Conservation (phyloP, 177 flowering plant genomes). For the Tripterygium wilfordii region DNA sequence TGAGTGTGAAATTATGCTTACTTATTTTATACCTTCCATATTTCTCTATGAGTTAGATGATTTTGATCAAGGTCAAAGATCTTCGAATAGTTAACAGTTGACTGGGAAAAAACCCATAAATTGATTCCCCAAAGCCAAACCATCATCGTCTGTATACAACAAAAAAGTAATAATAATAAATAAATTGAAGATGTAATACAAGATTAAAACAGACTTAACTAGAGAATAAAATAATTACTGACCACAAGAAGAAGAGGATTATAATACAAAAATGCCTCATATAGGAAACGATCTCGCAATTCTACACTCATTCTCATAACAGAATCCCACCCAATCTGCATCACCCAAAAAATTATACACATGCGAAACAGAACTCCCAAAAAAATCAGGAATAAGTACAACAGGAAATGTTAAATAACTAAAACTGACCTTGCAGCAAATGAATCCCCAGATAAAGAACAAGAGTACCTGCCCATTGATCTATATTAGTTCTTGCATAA, state of each 20-base stretch:
- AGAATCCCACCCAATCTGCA: slow-evolving; percentile 92
- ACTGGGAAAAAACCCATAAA: slow-evolving; percentile 83
- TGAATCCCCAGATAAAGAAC: slow-evolving; percentile 76
- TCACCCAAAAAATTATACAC: slow-evolving; percentile 2
- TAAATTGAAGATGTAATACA: neutral
- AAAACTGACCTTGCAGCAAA: slow-evolving; percentile 81
- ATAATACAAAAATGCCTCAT: slow-evolving; percentile 92
- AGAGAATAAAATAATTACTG: slow-evolving; percentile 14
- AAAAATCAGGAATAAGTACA: neutral
- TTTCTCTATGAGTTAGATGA: slow-evolving; percentile 87
- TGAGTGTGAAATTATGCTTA: too few species aligned
- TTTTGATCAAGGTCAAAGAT: slow-evolving; percentile 85
- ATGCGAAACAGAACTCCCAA: neutral
- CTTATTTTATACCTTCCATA: slow-evolving; percentile 99
- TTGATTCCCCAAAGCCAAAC: slow-evolving; percentile 99
- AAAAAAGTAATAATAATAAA: slow-evolving; percentile 6
- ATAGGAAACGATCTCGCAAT: slow-evolving; percentile 77
- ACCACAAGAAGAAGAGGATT: slow-evolving; percentile 99
- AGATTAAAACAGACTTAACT: neutral
- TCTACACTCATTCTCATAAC: slow-evolving; percentile 96
- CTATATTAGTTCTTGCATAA: slow-evolving; percentile 10
- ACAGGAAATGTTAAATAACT: neutral
- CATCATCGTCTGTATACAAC: slow-evolving; percentile 70
- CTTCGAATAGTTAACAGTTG: slow-evolving; percentile 66
- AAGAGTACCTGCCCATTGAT: slow-evolving; percentile 54